phyloP scores from a whole-genome alignment of 2,329 filamentous ascomycete species.

The Fusarium sp. region DNA sequence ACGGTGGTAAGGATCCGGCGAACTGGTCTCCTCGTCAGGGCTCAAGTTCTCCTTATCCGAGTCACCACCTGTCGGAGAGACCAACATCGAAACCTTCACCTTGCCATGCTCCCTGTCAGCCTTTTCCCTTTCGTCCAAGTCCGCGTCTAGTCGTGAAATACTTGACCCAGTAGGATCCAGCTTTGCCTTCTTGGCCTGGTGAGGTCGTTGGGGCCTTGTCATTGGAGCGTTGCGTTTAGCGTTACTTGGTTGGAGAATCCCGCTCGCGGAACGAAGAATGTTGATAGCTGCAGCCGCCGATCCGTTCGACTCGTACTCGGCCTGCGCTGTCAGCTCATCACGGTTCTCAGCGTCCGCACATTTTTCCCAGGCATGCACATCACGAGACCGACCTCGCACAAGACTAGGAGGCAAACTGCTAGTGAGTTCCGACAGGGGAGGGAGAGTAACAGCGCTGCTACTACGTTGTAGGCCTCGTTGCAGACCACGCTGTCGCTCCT shows the following conservation, averaged over 20 bases:
- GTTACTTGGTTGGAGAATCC: conserved; percentile 62
- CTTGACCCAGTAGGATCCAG: conserved; percentile 70
- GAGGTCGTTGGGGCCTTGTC: conserved; percentile 44
- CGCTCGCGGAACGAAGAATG: conserved; percentile 76
- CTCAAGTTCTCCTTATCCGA: conserved; percentile 97
- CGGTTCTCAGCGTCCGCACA: conserved; percentile 84
- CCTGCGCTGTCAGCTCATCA: conserved; percentile 81
- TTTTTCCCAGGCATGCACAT: conserved; percentile 91
- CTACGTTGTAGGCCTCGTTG: conserved; percentile 76
- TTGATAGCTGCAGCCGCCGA: conserved; percentile 85
- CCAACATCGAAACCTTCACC: conserved; percentile 52
- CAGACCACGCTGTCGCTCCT: conserved; percentile 62
- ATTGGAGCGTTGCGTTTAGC: conserved; percentile 71
- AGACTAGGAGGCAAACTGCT: conserved; percentile 64
- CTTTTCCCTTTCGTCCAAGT: conserved; percentile 42
- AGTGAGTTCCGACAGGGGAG: conserved; percentile 63
- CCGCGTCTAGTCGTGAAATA: conserved; percentile 66
- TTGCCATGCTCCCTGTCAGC: conserved; percentile 42
- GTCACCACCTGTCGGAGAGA: conserved; percentile 60
- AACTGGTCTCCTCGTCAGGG: conserved; percentile 60
- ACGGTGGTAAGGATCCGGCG: conserved; percentile 43
- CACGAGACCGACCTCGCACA: conserved; percentile 78
- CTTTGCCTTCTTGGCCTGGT: conserved; percentile 68
- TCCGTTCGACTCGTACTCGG: conserved; percentile 81
- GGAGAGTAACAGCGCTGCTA: conserved; percentile 73